Evolutionary conservation across 2,329 filamentous ascomycete genomes (phyloP).

Genomic region (Aureobasidium pullulans): DNA sequence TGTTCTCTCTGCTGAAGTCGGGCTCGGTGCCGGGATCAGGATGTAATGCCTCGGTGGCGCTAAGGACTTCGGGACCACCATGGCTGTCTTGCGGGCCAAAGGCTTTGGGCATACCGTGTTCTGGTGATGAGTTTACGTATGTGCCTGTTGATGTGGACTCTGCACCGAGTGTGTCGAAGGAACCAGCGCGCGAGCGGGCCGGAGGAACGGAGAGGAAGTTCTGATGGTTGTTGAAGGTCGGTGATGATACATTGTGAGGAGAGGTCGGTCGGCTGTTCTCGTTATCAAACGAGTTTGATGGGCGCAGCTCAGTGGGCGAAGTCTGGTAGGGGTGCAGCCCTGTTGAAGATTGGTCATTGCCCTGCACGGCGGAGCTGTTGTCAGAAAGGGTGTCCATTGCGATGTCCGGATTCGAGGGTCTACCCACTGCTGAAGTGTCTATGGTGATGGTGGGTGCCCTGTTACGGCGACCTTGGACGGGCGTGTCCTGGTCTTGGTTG

Average conservation of each 20-base stretch:
- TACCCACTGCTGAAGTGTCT: slow-evolving; percentile 42
- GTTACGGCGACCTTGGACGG: slow-evolving; percentile 13
- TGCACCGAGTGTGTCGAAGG: slow-evolving; percentile 56
- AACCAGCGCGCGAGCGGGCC: slow-evolving; percentile 56
- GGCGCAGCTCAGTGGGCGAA: slow-evolving; percentile 41
- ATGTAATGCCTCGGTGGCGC: slow-evolving; percentile 60
- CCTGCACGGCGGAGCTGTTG: slow-evolving; percentile 6
- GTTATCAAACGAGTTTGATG: slow-evolving; percentile 56
- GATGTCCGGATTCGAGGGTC: slow-evolving; percentile 22
- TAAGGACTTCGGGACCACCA: slow-evolving; percentile 47
- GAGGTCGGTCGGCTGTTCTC: slow-evolving; percentile 56
- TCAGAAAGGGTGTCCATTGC: slow-evolving; percentile 5
- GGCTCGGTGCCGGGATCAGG: slow-evolving; percentile 69
- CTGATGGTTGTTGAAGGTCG: slow-evolving; percentile 43
- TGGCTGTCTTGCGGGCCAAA: slow-evolving; percentile 25
- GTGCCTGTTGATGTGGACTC: slow-evolving; percentile 52
- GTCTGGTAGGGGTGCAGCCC: slow-evolving; percentile 23
- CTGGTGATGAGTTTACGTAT: slow-evolving; percentile 42
- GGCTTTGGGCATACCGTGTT: slow-evolving; percentile 19
- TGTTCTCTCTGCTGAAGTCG: slow-evolving; percentile 68
- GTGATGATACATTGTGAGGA: slow-evolving; percentile 61
- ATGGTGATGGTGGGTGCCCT: slow-evolving; percentile 46
- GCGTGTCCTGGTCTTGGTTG: neutral
- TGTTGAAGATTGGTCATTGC: slow-evolving; percentile 2
- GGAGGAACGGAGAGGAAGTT: slow-evolving; percentile 59